These are phyloP conservation scores for Hanseniaspora pseudoguilliermondii DNA, from an alignment of 805 yeast genomes.

Conservation along the genomic window DNA sequence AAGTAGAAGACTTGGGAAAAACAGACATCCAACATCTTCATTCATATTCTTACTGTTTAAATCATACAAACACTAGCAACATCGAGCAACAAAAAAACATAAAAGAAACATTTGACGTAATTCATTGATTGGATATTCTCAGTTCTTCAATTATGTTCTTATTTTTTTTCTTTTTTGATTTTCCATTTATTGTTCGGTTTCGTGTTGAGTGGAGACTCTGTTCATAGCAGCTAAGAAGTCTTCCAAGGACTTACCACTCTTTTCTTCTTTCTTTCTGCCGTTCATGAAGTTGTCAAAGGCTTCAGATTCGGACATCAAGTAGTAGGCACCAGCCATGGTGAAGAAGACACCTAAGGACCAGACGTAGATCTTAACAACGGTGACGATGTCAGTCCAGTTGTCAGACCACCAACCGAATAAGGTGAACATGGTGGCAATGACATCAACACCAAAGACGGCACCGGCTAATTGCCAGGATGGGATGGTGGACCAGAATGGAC, in stretches of 20 bases:
- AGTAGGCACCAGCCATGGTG: conserved; percentile 91
- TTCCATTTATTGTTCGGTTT: conserved; percentile 49
- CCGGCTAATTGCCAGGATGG: conserved; percentile 97
- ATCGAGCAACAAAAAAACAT: no score
- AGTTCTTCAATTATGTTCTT: no score
- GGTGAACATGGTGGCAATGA: conserved; percentile 83
- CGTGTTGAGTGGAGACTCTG: conserved; percentile 83
- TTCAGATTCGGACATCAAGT: conserved; percentile 73
- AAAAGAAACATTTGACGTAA: no score
- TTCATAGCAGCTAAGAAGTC: conserved; percentile 78
- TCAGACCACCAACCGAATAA: conserved; percentile 97
- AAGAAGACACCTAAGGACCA: conserved; percentile 97
- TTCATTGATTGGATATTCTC: no score
- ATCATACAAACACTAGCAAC: no score
- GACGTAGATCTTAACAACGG: conserved; percentile 88
- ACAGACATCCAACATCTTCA: no score
- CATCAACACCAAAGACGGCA: conserved; percentile 82
- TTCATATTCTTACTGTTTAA: no score
- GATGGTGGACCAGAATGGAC: conserved; percentile 94
- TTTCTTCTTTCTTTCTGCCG: conserved; percentile 57
- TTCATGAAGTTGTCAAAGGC: conserved; percentile 73
- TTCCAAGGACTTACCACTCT: conserved; percentile 57
- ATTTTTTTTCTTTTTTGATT: no score
- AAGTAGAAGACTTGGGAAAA: no score
- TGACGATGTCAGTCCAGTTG: conserved; percentile 92